Conservation (phyloP, 1,284 basidiomycete genomes). For the Porphyrellus sp. region DNA sequence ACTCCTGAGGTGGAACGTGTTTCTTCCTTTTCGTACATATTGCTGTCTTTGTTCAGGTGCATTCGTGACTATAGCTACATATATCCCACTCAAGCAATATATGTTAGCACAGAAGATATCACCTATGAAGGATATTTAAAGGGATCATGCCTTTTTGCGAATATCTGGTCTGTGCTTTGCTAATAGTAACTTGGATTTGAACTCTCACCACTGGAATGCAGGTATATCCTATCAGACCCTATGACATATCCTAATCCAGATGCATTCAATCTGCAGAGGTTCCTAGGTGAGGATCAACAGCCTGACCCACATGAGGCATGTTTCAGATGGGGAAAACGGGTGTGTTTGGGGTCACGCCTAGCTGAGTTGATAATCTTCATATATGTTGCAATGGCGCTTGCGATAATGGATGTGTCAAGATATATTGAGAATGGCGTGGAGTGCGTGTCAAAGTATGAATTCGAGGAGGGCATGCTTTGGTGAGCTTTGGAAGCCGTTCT, state of each 20-base stretch:
- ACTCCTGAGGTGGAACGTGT: not conserved
- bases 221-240: not conserved
- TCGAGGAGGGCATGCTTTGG: slow-evolving; percentile 3
- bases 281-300: not conserved
- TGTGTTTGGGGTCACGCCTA: slow-evolving; percentile 13
- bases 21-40: not conserved
- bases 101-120: not conserved
- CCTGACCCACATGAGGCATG: slow-evolving; percentile 10
- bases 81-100: not conserved
- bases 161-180: not conserved
- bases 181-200: not conserved
- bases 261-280: not conserved
- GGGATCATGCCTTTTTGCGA: not conserved
- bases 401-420: slow-evolving; percentile 15
- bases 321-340: slow-evolving; percentile 5
- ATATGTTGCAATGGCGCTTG: slow-evolving; percentile 13
- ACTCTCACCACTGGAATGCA: not conserved
- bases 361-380: slow-evolving; percentile 17
- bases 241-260: not conserved
- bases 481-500: not conserved
- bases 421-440: slow-evolving; percentile 10
- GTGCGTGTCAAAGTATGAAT: slow-evolving; percentile 6
- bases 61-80: not conserved
- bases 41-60: not conserved
- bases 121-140: not conserved